These are phyloP conservation scores for Ophiostoma australiae DNA, from an alignment of 2,329 filamentous ascomycete genomes.

Conservation along the genomic window DNA sequence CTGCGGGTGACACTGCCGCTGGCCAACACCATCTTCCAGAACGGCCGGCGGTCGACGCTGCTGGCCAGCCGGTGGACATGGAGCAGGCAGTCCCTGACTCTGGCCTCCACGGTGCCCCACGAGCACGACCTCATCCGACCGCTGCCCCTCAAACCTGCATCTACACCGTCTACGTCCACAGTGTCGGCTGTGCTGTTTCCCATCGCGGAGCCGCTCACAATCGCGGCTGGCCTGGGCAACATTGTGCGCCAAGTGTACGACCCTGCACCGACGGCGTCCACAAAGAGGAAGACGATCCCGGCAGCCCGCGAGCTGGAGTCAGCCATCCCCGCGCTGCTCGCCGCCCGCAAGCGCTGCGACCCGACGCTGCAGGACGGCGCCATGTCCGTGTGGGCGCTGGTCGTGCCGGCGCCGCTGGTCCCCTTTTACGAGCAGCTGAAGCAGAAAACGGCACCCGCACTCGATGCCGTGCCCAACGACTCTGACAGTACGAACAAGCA, in stretches of 20 bases:
- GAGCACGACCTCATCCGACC: conserved; percentile 34
- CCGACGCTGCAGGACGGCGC: conserved; percentile 34
- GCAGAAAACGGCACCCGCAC: conserved; percentile 23
- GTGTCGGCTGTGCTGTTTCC: conserved; percentile 49
- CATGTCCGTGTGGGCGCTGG: conserved; percentile 68
- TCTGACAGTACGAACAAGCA: conserved; percentile 18
- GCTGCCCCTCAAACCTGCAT: not conserved
- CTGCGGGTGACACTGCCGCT: conserved; percentile 56
- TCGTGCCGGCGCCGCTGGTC: conserved; percentile 44
- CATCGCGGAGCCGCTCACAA: conserved; percentile 57
- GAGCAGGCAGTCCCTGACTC: conserved; percentile 25
- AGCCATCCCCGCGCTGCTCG: conserved; percentile 43
- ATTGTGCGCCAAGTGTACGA: conserved; percentile 62
- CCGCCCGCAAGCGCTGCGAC: conserved; percentile 17
- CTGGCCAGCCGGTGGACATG: conserved; percentile 41
- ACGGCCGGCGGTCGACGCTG: conserved; percentile 58
- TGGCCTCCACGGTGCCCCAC: not conserved
- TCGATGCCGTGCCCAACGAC: conserved; percentile 10
- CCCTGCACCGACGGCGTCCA: conserved; percentile 28
- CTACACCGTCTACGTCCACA: not conserved
- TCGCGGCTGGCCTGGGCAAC: conserved; percentile 68
- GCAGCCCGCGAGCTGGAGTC: conserved; percentile 69
- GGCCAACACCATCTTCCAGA: conserved; percentile 74
- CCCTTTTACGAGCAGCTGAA: conserved; percentile 29
- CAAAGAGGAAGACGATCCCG: conserved; percentile 43